Percentiles rank a stretch among this genome's conserved stretches.
These are phyloP conservation scores for Melanogaster broomeanus DNA, from an alignment of 768 basidiomycete species.

Conservation along the genomic window DNA sequence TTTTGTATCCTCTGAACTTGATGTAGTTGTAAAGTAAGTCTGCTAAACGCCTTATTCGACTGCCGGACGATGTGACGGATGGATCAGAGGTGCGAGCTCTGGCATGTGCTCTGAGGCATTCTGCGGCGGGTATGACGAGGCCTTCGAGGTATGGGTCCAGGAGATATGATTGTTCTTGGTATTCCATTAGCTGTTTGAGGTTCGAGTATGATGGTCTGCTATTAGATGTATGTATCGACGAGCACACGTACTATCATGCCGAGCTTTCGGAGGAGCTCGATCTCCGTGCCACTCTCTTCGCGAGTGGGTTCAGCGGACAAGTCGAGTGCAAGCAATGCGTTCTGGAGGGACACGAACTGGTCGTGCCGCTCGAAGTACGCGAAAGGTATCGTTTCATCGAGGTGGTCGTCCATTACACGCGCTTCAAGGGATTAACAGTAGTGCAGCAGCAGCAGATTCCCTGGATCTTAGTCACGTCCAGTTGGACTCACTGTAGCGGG, in stretches of 20 bases:
- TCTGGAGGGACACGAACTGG: constrained; percentile 59
- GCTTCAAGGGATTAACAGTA: not conserved
- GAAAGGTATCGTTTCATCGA: constrained; percentile 46
- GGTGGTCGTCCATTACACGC: constrained; percentile 39
- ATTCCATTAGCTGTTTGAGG: constrained; percentile 69
- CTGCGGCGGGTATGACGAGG: constrained; percentile 75
- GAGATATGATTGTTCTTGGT: constrained; percentile 92
- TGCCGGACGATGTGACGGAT: constrained; percentile 27
- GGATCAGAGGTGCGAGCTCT: constrained; percentile 37
- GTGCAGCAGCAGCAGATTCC: too few species aligned
- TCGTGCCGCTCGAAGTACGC: constrained; percentile 61
- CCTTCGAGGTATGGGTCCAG: constrained; percentile 86
- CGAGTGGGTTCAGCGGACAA: constrained; percentile 42
- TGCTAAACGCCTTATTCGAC: constrained; percentile 54
- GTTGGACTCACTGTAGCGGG: too few species aligned
- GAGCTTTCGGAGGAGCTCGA: constrained; percentile 42
- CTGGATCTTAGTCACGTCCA: too few species aligned
- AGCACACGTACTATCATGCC: constrained; percentile 49
- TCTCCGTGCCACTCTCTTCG: constrained; percentile 48
- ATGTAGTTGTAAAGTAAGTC: constrained; percentile 75
- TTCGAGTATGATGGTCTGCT: not conserved
- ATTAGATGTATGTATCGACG: constrained; percentile 3
- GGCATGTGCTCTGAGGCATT: constrained; percentile 58
- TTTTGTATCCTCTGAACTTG: constrained; percentile 90
- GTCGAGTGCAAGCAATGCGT: constrained; percentile 49